Base-by-base conservation (phyloP, 345 rosid genomes). In the Rhodamnia argentea region DNA sequence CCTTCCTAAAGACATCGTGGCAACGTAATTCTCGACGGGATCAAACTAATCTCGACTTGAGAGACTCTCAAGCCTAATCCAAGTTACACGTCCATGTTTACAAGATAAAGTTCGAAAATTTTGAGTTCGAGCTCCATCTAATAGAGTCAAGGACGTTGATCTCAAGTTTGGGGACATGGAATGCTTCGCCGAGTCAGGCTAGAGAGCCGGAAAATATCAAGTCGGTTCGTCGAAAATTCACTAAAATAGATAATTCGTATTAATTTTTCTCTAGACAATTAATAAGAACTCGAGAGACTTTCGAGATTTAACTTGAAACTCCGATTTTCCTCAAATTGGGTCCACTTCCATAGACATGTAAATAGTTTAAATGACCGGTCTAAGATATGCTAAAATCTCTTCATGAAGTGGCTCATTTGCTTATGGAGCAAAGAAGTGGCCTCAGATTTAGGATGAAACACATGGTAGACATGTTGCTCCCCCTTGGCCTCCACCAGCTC, bases 391-490 rank as follows among this genome's bases (percentile, higher is more conserved):
- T 82, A 82, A 32, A 82, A 5, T 82, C 85, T 86, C 74, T 85
- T 82, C 87, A 92, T 90, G 90, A 94, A 92, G 54, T 87, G 86
- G 23, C 83, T 83, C 95, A 92, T 94, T 82, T 90, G 93, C 74
- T 13, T 42, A 64, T 92, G 97, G 42, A 94, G 95, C 90, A 87
- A 76, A n/a, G 83, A 86, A 76, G 95, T 88, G 16, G 91, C 93
- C 15, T 90, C 91, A 13, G 91, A 91, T 81, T 88, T 58, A 20
- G 97, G 95, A 83, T 86, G 26, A 42, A 87, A 92, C 47, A 91
- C 93, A 86, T 93, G 95, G 70, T 89, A 92, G 40, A 93, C 93
- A 86, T 94, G 95, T 3, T 87, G 82, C 84, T 92, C 90, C 15
- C 86, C 87, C 32, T 87, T 87, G 27, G 93, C 88, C 87, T 92